Conservation (phyloP, 2,329 filamentous ascomycete species). For the Monosporascus ibericus region DNA sequence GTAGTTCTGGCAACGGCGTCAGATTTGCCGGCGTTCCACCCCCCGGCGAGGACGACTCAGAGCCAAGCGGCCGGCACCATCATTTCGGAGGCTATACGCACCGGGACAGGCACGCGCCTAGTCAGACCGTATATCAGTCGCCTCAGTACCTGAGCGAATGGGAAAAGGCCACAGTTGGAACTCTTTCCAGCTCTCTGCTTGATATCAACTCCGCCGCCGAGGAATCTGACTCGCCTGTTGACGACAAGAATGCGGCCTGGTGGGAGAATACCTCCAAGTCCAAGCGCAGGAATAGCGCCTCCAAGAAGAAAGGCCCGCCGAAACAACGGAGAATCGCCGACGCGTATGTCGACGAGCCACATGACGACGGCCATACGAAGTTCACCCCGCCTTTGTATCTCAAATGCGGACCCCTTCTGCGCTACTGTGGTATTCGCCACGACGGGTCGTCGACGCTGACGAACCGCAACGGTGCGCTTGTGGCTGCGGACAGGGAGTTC, state of each 20-base stretch:
- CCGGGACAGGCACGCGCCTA: slow-evolving; percentile 32
- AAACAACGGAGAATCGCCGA: slow-evolving; percentile 34
- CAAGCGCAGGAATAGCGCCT: slow-evolving; percentile 39
- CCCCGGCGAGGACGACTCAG: slow-evolving; percentile 15
- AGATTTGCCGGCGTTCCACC: slow-evolving; percentile 28
- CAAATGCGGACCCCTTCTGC: slow-evolving; percentile 82
- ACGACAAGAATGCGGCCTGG: slow-evolving; percentile 59
- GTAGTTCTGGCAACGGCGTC: slow-evolving; percentile 8
- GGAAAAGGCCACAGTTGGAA: slow-evolving; percentile 61
- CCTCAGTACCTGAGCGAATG: slow-evolving; percentile 64
- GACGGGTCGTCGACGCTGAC: slow-evolving; percentile 44
- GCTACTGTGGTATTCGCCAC: slow-evolving; percentile 77
- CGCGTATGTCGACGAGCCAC: too few species aligned
- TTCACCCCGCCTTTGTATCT: slow-evolving; percentile 83
- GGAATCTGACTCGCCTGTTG: slow-evolving; percentile 17
- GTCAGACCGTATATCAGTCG: slow-evolving; percentile 52
- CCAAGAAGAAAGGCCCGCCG: slow-evolving; percentile 20
- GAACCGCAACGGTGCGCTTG: slow-evolving; percentile 27
- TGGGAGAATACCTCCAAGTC: slow-evolving; percentile 57
- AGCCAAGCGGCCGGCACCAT: slow-evolving; percentile 15
- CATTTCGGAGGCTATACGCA: slow-evolving; percentile 22
- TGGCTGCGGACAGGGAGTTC: slow-evolving; percentile 58
- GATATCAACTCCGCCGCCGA: slow-evolving; percentile 44
- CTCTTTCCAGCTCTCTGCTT: slow-evolving; percentile 51
- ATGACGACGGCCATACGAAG: slow-evolving; percentile 54